Base-by-base conservation (phyloP, 257 asterid species). In the Capsicum pubescens region DNA sequence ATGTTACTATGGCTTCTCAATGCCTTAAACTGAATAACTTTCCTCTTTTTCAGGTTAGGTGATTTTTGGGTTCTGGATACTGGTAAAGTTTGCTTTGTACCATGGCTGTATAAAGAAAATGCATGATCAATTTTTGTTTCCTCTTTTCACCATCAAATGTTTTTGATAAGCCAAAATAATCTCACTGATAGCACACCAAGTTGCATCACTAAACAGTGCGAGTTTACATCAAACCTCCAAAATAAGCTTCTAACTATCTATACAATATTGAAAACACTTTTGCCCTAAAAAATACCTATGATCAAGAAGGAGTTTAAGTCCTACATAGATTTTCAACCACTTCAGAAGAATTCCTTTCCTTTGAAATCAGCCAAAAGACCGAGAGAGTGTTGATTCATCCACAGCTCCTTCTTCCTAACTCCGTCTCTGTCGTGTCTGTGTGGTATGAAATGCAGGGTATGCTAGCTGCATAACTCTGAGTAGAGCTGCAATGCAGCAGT, bases 21-120 rank as follows among this genome's bases (percentile, higher is more conserved):
- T 76, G n/a, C 64, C 16, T 52, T 84, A 50, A 72, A 57, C 70
- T 64, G 85, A 71, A 61, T 36, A 9, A 19, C 48, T 55, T 35
- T 15, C 44, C 55, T 70, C 70, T 52, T 88, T 84, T 87, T 81
- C 97, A 97, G 99, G 93, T 85, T 95, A 88, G 97, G 99, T 50
- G 98, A 97, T 91, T 97, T 97, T 90, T 97, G 99, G 98, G 97
- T 97, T 87, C 93, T 95, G 71, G 99, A 97, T 90, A 97, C 99
- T n/a, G 99, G 99, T 97, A 87, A 89, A 88, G 83, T 81, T 79
- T 32, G 7, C 82, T n/a, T 52, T 63, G 52, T 69, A 59, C 16
- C 66, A 14, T 32, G 82, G 50, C 32, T 54, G 26, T 77, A 64
- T 55, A 54, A 77, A 77, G 82, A 77, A 77, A 54, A 77, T 77